phyloP scores from a whole-genome alignment of 768 basidiomycete genomes.

The Cubamyces sp. region DNA sequence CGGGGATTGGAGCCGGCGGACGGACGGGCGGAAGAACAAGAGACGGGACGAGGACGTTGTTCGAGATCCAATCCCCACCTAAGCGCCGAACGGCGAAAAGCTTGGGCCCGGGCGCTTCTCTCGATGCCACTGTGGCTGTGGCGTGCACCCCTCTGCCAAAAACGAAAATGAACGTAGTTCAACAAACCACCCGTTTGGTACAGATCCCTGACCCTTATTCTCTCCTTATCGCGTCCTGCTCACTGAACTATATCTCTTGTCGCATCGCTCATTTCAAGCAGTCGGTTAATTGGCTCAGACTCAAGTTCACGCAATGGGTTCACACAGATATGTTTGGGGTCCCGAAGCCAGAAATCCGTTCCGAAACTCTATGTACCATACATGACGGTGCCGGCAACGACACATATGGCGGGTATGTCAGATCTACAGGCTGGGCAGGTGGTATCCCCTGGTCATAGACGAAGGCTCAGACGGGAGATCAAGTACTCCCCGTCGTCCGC shows the following conservation, averaged over 20 bases:
- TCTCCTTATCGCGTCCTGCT: no score
- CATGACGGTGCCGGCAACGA: slow-evolving; percentile 20
- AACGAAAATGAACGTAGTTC: background rate
- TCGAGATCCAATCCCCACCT: slow-evolving; percentile 17
- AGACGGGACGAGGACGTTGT: slow-evolving; percentile 10
- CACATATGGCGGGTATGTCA: slow-evolving; percentile 9
- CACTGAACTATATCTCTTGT: no score
- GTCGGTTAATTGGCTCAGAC: no score
- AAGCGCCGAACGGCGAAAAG: slow-evolving; percentile 15
- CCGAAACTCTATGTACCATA: slow-evolving; percentile 12
- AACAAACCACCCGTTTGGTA: background rate
- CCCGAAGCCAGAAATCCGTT: background rate
- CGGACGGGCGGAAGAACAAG: background rate
- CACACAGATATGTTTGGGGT: background rate
- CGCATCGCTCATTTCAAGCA: no score
- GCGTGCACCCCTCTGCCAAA: background rate
- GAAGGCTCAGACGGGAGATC: slow-evolving; percentile 9
- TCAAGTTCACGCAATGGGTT: background rate
- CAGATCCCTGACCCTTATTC: background rate
- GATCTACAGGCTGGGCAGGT: background rate
- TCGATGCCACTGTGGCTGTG: slow-evolving; percentile 15
- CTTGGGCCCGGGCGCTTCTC: slow-evolving; percentile 4
- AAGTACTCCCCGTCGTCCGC: slow-evolving; percentile 15
- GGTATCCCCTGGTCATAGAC: background rate
- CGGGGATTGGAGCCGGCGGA: background rate